These are phyloP conservation scores for Acorus calamus DNA, from an alignment of 106 monocot genomes.

Conservation along the genomic window DNA sequence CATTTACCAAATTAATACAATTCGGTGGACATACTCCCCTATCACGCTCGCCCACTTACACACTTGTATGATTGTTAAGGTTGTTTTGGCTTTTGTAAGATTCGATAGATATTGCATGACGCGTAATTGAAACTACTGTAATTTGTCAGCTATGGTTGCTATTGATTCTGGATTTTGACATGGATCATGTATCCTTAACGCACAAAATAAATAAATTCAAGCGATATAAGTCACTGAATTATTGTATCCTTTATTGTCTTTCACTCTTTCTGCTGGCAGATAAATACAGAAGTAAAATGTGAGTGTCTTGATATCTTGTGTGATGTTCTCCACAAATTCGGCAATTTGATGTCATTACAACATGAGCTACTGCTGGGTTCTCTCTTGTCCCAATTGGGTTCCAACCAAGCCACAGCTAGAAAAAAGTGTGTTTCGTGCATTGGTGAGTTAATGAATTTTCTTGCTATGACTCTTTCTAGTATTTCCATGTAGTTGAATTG, in stretches of 20 bases:
- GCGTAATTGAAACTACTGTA: too few relatives aligned
- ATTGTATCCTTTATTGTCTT: not conserved
- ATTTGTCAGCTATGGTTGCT: too few relatives aligned
- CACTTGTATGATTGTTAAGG: too few relatives aligned
- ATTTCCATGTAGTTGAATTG: not conserved
- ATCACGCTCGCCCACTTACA: too few relatives aligned
- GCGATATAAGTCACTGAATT: too few relatives aligned
- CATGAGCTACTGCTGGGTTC: constrained; percentile 60
- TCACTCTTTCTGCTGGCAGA: constrained; percentile 39
- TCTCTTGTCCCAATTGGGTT: constrained; percentile 61
- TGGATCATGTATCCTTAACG: too few relatives aligned
- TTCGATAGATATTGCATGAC: too few relatives aligned
- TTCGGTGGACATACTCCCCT: too few relatives aligned
- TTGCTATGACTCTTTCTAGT: not conserved
- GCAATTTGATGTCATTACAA: constrained; percentile 77
- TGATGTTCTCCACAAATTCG: constrained; percentile 91
- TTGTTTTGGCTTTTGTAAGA: too few relatives aligned
- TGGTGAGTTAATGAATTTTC: constrained; percentile 34
- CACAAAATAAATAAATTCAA: too few relatives aligned
- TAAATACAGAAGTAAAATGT: constrained; percentile 71
- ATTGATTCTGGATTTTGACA: too few relatives aligned
- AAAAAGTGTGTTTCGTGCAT: constrained; percentile 92
- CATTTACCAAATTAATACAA: too few relatives aligned
- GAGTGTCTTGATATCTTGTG: constrained; percentile 89
- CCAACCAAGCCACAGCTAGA: constrained; percentile 75